These are phyloP conservation scores for Colletotrichum scovillei DNA, from an alignment of 2,329 filamentous ascomycete genomes.

Conservation along the genomic window DNA sequence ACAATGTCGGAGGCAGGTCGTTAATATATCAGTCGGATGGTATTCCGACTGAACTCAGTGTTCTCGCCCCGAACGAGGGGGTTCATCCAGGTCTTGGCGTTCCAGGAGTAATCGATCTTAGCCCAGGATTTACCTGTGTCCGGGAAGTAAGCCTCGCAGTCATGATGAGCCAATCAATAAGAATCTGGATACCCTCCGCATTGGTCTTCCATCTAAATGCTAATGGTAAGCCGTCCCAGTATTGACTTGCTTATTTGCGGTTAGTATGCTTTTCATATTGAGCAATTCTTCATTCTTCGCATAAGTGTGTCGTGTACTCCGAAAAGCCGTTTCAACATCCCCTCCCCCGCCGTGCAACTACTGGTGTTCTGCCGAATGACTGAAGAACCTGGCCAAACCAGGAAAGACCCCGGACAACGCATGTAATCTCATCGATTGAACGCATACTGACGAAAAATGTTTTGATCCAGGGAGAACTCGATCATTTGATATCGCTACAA, in stretches of 20 bases:
- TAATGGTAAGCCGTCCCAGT: background rate
- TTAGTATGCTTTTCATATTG: background rate
- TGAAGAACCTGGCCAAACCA: background rate
- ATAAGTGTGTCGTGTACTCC: background rate
- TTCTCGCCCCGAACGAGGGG: conserved; percentile 67
- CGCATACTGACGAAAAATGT: no score
- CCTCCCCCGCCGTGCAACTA: background rate
- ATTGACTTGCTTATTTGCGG: background rate
- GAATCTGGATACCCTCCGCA: conserved; percentile 72
- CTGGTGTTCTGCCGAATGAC: background rate
- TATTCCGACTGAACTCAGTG: conserved; percentile 74
- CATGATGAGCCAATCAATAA: conserved; percentile 62
- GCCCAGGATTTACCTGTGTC: conserved; percentile 73
- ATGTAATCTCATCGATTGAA: no score
- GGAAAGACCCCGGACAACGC: no score
- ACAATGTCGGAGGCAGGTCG: conserved; percentile 77
- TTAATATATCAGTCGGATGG: conserved; percentile 74
- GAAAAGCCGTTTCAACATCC: background rate
- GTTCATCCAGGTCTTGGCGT: conserved; percentile 74
- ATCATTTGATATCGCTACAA: no score
- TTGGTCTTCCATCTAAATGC: conserved; percentile 71
- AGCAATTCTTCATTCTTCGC: background rate
- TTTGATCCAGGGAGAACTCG: no score
- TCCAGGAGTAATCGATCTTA: conserved; percentile 73
- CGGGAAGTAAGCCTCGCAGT: conserved; percentile 70